phyloP scores from a whole-genome alignment of 768 basidiomycete genomes.

The Macrolepiota albuminosa region DNA sequence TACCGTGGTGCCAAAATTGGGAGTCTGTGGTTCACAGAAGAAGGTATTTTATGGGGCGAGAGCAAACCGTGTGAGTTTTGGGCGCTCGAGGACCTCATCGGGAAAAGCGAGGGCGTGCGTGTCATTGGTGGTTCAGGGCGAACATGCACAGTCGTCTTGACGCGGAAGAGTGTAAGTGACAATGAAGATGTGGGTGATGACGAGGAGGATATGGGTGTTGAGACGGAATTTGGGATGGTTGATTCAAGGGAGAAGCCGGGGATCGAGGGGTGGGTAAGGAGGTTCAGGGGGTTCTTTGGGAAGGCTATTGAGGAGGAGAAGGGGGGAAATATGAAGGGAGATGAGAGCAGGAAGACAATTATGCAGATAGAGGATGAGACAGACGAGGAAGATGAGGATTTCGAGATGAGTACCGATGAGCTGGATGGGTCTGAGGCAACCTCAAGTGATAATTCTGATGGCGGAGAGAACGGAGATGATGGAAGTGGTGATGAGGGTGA shows the following conservation, averaged over 20 bases:
- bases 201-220: constrained; percentile 42
- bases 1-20: constrained; percentile 70
- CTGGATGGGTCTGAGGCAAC: constrained; percentile 26
- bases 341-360: constrained; percentile 23
- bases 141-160: constrained; percentile 59
- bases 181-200: constrained; percentile 18
- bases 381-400: constrained; percentile 45
- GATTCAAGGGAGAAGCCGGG: constrained; percentile 65
- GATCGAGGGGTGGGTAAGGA: constrained; percentile 62
- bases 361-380: constrained; percentile 33
- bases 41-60: constrained; percentile 71
- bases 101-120: constrained; percentile 43
- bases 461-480: constrained; percentile 1
- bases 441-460: constrained; percentile 25
- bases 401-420: constrained; percentile 32
- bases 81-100: constrained; percentile 53
- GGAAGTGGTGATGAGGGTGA: not conserved
- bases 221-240: constrained; percentile 68
- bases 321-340: constrained; percentile 6
- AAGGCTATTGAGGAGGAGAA: constrained; percentile 18
- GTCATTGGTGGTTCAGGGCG: constrained; percentile 62
- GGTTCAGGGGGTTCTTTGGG: constrained; percentile 55
- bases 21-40: constrained; percentile 65
- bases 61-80: constrained; percentile 78
- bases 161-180: constrained; percentile 25